Base-by-base conservation (phyloP, 352 stramenopile species). In the Pythium pyrilobum region DNA sequence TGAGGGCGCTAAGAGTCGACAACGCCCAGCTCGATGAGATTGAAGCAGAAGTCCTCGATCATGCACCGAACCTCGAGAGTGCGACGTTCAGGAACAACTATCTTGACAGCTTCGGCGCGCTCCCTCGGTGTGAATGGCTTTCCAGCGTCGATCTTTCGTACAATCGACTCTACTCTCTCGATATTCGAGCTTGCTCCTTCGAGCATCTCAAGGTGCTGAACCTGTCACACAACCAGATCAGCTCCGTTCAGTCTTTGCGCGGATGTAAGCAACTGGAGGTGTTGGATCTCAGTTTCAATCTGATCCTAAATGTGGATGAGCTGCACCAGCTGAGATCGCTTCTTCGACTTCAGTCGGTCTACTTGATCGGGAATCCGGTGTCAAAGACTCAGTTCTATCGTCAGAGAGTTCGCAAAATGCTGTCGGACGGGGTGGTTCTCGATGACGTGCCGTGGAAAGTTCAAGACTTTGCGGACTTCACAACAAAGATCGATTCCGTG, bases 151-250 rank as follows among this genome's bases (percentile, higher is more conserved):
- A 57, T 31, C 37, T 57, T 28, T 57, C 50, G 5, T 21, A 57
- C 38, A 57, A 57, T 16, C 50, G 20, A n/a, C 27, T 57, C 16
- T 29, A 49, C 39, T 41, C 50, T 9, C 15, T 57, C 11, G 21
- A 41, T 21, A 25, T 57, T 9, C 25, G 29, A 11, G 28, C 18
- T 4, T 38, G 50, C 4, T 7, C 7, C 15, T 43, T 57, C 20
- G 50, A 57, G 7, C 27, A 48, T 7, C n/a, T 60, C n/a, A 43
- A 45, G 27, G 23, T 47, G 12, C 20, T 60, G n/a, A 60, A 53
- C 11, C 43, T 60, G n/a, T 33, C 42, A 6, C 43, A 60, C 43
- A 60, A 60, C 18, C 21, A 21, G 3, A 45, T 54, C 33, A 48
- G 9, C 12, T 52, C 41, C 4, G 21, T 53, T 13, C 8, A 21